Evolutionary conservation across 192 early-diverging fungal genomes (phyloP), one percentile per base, ranked within the genome.

Genomic region (Coemansia biformis): DNA sequence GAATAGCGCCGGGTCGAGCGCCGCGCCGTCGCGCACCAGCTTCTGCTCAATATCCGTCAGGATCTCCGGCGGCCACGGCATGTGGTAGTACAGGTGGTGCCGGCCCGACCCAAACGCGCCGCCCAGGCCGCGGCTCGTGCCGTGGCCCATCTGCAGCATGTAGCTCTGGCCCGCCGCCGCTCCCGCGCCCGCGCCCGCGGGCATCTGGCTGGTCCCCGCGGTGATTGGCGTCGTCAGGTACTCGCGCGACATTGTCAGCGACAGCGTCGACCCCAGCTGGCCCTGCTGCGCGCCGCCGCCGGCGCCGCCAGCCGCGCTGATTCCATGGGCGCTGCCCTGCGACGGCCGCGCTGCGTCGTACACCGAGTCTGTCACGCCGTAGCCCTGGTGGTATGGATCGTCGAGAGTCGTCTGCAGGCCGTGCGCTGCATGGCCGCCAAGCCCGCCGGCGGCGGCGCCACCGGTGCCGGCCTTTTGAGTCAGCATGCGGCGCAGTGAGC

Each of bases 21-120:
- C 71, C 1, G 71, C 64, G 17, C 64, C 71, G 28, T 75, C 71
- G 32, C 58, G 50, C 13, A 66, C 41, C 12, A 75, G 53, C 10
- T 64, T 41, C 55, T 75, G 71, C 51, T 67, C 64, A 17, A 75
- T 75, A 12, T 75, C 59, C 12, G 71, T 75, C 29, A 75, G 56
- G 33, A 75, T 67, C 59, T 75, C 63, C 3, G 63, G 63, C n/a
- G 71, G 71, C 71, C 71, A 75, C 21, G 64, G 63, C 71, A 75
- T 75, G 15, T 63, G 64, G 59, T 75, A 75, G 43, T 66, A 66
- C 15, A 75, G 38, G 41, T 75, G 63, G 34, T 64, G 43, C 11
- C 54, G 48, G 3, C 53, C 44, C 10, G 59, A 51, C 17, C 56
- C 31, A 30, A 54, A 55, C 3, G 48, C 52, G 12, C 58, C 54